Evolutionary conservation across 2,329 filamentous ascomycete species (phyloP).

Genomic region (Epichloe coenophiala): DNA sequence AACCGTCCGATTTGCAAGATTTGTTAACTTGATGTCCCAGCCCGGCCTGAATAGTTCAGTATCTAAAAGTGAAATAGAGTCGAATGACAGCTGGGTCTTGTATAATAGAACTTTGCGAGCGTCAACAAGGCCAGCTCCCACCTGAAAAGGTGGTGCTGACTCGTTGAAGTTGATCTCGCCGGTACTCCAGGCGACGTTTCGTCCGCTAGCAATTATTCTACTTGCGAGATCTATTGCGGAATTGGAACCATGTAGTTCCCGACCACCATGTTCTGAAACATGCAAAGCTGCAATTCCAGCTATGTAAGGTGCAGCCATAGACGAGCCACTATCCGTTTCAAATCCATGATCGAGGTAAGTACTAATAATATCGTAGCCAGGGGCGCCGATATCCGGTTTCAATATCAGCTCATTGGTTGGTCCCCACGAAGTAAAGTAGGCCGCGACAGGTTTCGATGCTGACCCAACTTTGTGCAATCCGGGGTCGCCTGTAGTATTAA

Average conservation of each 20-base stretch:
- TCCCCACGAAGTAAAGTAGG: slow-evolving; percentile 36
- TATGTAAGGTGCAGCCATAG: slow-evolving; percentile 41
- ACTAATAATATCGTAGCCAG: slow-evolving; percentile 35
- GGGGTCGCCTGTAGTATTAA: slow-evolving; percentile 29
- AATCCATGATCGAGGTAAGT: slow-evolving; percentile 33
- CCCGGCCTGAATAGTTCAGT: slow-evolving; percentile 26
- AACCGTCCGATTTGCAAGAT: slow-evolving; percentile 24
- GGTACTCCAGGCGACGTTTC: slow-evolving; percentile 17
- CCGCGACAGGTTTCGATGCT: slow-evolving; percentile 21
- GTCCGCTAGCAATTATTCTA: slow-evolving; percentile 22
- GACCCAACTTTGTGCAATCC: slow-evolving; percentile 16
- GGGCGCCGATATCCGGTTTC: slow-evolving; percentile 36
- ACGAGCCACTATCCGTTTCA: slow-evolving; percentile 36
- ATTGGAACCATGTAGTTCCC: slow-evolving; percentile 21
- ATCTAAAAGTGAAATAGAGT: slow-evolving; percentile 35
- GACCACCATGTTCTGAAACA: slow-evolving; percentile 27
- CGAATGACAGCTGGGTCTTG: slow-evolving; percentile 21
- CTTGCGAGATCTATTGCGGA: slow-evolving; percentile 20
- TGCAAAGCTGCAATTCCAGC: slow-evolving; percentile 37
- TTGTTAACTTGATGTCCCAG: slow-evolving; percentile 27
- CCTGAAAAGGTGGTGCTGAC: slow-evolving; percentile 23
- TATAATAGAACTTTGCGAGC: slow-evolving; percentile 29
- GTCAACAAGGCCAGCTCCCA: slow-evolving; percentile 33
- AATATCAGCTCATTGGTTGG: slow-evolving; percentile 36
- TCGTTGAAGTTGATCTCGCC: slow-evolving; percentile 6